These are phyloP conservation scores for Clitocybe nebularis DNA, from an alignment of 1,284 basidiomycete genomes.

Conservation along the genomic window DNA sequence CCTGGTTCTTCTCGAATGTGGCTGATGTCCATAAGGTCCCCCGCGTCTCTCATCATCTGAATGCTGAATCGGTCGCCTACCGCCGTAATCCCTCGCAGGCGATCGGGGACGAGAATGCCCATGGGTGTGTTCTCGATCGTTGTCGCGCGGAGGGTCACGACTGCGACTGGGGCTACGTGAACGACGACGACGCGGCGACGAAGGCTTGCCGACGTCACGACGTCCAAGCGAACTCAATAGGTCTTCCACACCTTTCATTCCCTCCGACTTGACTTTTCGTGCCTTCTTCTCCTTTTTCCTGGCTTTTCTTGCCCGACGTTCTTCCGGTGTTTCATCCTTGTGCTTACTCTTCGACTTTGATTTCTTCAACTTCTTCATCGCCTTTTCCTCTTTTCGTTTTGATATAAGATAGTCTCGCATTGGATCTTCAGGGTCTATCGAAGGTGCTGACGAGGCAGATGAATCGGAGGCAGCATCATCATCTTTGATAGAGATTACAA, in stretches of 20 bases:
- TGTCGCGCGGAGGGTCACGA: conserved; percentile 18
- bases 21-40: conserved; percentile 11
- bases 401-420: conserved; percentile 89
- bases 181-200: conserved; percentile 17
- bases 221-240: conserved; percentile 42
- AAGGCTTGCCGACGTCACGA: conserved; percentile 20
- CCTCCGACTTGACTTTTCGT: conserved; percentile 42
- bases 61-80: conserved; percentile 11
- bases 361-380: conserved; percentile 55
- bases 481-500: conserved; percentile 29
- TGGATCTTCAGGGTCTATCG: conserved; percentile 93
- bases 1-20: conserved; percentile 14
- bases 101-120: conserved; percentile 20
- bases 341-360: conserved; percentile 52
- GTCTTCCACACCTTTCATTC: conserved; percentile 51
- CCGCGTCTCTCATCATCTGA: conserved; percentile 15
- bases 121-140: conserved; percentile 11
- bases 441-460: conserved; percentile 61
- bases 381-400: conserved; percentile 66
- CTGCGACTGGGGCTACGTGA: conserved; percentile 23
- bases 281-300: conserved; percentile 60
- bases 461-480: conserved; percentile 57
- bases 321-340: conserved; percentile 78
- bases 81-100: conserved; percentile 12
- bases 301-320: conserved; percentile 65